Evolutionary conservation across 2,329 filamentous ascomycete species (phyloP), one percentile per base, ranked within the genome.

Genomic region (Claviceps citrina): DNA sequence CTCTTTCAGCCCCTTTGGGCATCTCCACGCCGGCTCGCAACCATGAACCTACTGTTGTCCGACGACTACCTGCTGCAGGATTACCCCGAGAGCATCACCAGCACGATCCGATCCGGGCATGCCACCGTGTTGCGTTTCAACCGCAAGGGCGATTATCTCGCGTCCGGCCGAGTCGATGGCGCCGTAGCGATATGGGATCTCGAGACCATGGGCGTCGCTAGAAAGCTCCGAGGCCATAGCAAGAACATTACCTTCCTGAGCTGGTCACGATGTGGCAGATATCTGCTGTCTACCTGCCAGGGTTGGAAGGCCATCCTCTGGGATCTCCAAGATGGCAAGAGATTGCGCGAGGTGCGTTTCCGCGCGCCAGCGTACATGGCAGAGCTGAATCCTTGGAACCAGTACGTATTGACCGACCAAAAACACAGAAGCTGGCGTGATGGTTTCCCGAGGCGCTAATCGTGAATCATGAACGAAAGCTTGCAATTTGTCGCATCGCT

Each of bases 231-330:
- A 48, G 91, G 89, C 10, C 91, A 98, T 62, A 93, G 84, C 38
- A 80, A 84, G 55, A 89, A 91, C 56, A 87, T 98, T 42, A 89
- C 93, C 51, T 94, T 84, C 38, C 62, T 98, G 44, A 93, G 87
- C 65, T 98, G 91, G 91, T 95, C 89, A 39, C 73, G 81, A 51
- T 84, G 86, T 62, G 89, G 91, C 20, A 75, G 84, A 48, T 96
- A 94, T 60, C 69, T 98, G 39, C 73, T 98, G 42, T 94, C 85
- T 43, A 84, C 86, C 9, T 93, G 86, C 33, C 85, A 95, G 58
- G 91, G 94, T 54, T 96, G 89, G 84, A 93, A 93, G 61, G 87
- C 83, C 46, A 86, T 94, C 38, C 70, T 98, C 1, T 98, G 91
- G 91, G 91, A 98, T 60, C 67, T 98, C 43, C 72, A 72, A 40